Base-by-base conservation (phyloP, 495 filamentous ascomycete species). In the Aspergillus wentii region DNA sequence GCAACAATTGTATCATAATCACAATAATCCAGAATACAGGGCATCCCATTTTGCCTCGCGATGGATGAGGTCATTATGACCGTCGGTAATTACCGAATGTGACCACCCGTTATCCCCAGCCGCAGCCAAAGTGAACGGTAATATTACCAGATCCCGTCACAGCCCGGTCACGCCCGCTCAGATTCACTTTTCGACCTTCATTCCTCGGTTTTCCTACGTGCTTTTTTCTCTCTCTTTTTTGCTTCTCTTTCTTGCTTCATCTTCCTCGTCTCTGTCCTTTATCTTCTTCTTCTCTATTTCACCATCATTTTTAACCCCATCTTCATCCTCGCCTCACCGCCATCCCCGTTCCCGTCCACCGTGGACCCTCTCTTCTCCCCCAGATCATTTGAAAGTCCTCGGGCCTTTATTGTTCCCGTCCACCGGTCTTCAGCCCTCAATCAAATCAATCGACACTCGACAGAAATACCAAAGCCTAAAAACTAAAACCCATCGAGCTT, bases 1-100 rank as follows among this genome's bases (percentile, higher is more conserved):
- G n/a, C n/a, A n/a, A n/a, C n/a, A n/a, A n/a, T n/a, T n/a, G n/a
- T n/a, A n/a, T n/a, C n/a, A n/a, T n/a, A n/a, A n/a, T n/a, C n/a
- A n/a, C n/a, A n/a, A n/a, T n/a, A n/a, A n/a, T n/a, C n/a, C n/a
- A n/a, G n/a, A n/a, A n/a, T n/a, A n/a, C n/a, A n/a, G n/a, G n/a
- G n/a, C n/a, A n/a, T 36, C 18, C 19, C 33, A 30, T 35, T 19
- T 16, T n/a, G n/a, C 8, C 14, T 17, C 21, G 21, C 22, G 22
- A 6, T 20, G 10, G 43, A 51, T 53, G 54, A 51, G 22, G 47
- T 54, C 50, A 56, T 52, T 13, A 31, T 47, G 37, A 33, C 17
- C 15, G 43, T 20, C n/a, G 1, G 17, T 33, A 13, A 11, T 13
- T 17, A 33, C 40, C 6, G 30, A 3, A 2, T 23, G 34, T 47